These are phyloP conservation scores for Fusarium illudens DNA, from an alignment of 2,329 filamentous ascomycete genomes.

Conservation along the genomic window DNA sequence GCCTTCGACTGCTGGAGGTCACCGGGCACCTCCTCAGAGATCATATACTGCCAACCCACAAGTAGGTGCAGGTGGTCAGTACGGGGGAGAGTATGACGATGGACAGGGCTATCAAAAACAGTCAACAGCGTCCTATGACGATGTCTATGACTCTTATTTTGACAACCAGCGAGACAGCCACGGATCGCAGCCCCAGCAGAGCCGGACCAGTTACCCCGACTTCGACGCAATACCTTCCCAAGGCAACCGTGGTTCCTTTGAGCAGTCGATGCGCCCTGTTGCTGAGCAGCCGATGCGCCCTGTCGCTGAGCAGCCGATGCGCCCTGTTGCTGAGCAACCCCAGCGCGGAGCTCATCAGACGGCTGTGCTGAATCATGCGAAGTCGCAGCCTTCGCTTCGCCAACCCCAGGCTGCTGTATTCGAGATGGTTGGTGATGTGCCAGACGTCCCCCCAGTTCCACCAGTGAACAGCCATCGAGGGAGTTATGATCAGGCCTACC, in stretches of 20 bases:
- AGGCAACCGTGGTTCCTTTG: conserved; percentile 55
- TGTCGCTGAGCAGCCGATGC: conserved; percentile 59
- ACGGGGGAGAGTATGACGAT: conserved; percentile 45
- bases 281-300: conserved; percentile 51
- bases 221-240: conserved; percentile 52
- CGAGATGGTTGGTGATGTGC: conserved; percentile 74
- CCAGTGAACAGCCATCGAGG: conserved; percentile 41
- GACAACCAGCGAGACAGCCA: conserved; percentile 48
- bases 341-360: conserved; percentile 60
- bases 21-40: conserved; percentile 62
- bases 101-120: conserved; percentile 43
- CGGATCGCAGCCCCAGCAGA: conserved; percentile 28
- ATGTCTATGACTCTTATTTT: conserved; percentile 66
- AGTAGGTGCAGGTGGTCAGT: conserved; percentile 48
- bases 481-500: conserved; percentile 39
- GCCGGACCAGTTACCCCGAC: conserved; percentile 48
- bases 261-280: conserved; percentile 56
- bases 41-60: conserved; percentile 56
- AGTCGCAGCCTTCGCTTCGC: conserved; percentile 73
- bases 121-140: conserved; percentile 53
- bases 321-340: conserved; percentile 51
- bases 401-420: conserved; percentile 74
- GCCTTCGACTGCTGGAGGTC: conserved; percentile 64
- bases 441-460: conserved; percentile 62
- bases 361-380: conserved; percentile 66